phyloP scores from a whole-genome alignment of 2,329 filamentous ascomycete genomes.

The Verticillium longisporum region DNA sequence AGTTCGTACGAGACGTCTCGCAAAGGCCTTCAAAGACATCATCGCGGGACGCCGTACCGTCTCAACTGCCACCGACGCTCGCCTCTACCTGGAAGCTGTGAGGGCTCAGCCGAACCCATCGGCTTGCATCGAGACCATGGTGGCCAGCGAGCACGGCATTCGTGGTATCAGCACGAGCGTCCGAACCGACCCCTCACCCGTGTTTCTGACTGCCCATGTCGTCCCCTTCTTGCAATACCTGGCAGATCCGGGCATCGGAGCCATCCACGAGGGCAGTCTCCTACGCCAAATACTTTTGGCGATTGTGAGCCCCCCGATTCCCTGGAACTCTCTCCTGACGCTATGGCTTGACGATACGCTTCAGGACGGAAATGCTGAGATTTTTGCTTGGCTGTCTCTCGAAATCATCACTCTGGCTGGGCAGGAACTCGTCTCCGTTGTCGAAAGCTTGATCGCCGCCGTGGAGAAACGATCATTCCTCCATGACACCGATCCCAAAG shows the following conservation, averaged over 20 bases:
- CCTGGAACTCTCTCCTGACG: constrained; percentile 43
- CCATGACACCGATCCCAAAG: constrained; percentile 14
- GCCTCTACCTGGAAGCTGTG: constrained; percentile 19
- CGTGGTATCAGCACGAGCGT: constrained; percentile 16
- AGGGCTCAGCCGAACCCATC: constrained; percentile 10
- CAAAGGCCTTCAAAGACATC: constrained; percentile 9
- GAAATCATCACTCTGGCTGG: constrained; percentile 35
- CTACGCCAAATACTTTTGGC: constrained; percentile 36
- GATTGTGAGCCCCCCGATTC: constrained; percentile 43
- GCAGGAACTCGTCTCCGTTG: constrained; percentile 14
- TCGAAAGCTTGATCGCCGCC: constrained; percentile 16
- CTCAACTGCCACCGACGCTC: constrained; percentile 11
- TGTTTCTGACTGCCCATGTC: constrained; percentile 23
- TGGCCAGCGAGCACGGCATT: constrained; percentile 14
- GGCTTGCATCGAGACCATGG: constrained; percentile 19
- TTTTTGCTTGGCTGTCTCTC: constrained; percentile 41
- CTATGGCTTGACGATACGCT: constrained; percentile 21
- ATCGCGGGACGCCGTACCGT: constrained; percentile 7
- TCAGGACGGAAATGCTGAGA: constrained; percentile 3
- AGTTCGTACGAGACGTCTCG: constrained; percentile 7
- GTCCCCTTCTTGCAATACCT: constrained; percentile 30
- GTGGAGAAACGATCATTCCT: constrained; percentile 18
- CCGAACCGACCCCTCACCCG: constrained; percentile 14
- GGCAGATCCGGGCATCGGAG: constrained; percentile 34
- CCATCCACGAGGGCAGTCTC: constrained; percentile 41